These are phyloP conservation scores for Penicillium sp. DNA, from an alignment of 2,329 filamentous ascomycete species.

Conservation along the genomic window DNA sequence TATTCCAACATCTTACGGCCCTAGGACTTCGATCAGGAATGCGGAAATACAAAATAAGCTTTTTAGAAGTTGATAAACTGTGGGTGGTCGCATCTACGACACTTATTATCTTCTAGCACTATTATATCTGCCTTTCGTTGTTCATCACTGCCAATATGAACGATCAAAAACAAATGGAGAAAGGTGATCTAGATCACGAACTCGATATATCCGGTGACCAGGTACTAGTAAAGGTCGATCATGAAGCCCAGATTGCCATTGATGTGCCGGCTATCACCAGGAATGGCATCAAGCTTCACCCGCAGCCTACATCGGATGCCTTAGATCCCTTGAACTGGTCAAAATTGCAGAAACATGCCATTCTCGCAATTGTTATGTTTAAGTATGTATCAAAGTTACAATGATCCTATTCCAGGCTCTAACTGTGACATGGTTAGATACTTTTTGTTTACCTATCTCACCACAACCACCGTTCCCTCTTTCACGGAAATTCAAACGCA, in stretches of 20 bases:
- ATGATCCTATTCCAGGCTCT: neutral
- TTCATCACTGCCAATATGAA: neutral
- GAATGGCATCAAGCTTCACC: conserved; percentile 38
- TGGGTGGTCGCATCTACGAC: neutral
- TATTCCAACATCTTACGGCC: too few relatives aligned
- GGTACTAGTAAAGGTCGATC: neutral
- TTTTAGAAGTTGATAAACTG: neutral
- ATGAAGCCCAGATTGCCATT: conserved; percentile 7
- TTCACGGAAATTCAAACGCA: conserved; percentile 51
- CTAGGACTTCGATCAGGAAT: too few relatives aligned
- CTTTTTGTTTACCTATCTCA: conserved; percentile 60
- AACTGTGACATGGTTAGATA: conserved; percentile 38
- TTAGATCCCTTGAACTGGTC: conserved; percentile 59
- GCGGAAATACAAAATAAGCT: too few relatives aligned
- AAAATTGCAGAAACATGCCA: conserved; percentile 47
- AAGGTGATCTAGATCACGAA: neutral
- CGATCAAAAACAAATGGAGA: neutral
- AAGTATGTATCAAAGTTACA: conserved; percentile 38
- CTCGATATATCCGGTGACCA: neutral
- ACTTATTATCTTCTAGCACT: neutral
- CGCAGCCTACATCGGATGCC: conserved; percentile 46
- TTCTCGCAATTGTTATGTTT: conserved; percentile 55
- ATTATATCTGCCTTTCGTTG: neutral
- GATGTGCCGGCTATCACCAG: conserved; percentile 5
- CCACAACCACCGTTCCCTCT: conserved; percentile 57